Evolutionary conservation across 768 basidiomycete species (phyloP).

Genomic region (Trametes punicea): DNA sequence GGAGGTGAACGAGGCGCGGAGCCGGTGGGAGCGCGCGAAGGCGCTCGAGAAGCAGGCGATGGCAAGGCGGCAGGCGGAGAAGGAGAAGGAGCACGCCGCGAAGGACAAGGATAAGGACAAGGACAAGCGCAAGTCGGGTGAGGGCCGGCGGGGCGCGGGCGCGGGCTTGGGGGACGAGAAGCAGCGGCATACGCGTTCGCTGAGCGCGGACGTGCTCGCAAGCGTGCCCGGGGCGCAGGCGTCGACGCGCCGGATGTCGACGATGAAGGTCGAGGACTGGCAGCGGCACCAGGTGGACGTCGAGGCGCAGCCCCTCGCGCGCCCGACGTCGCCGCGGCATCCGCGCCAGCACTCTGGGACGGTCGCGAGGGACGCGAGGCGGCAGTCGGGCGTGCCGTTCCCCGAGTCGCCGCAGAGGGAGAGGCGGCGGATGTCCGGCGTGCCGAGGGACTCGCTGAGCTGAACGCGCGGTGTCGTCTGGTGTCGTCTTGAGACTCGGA

Average conservation of each 20-base stretch:
- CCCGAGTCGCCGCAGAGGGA: conserved; percentile 40
- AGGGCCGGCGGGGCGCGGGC: conserved; percentile 6
- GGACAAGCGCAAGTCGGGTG: conserved; percentile 19
- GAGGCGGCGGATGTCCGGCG: conserved; percentile 30
- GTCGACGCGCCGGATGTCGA: conserved; percentile 63
- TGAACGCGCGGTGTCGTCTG: conserved; percentile 12
- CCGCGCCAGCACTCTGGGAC: conserved; percentile 30
- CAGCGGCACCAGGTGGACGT: conserved; percentile 60
- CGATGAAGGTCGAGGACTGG: conserved; percentile 85
- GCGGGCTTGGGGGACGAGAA: too few species aligned
- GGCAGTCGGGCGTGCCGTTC: conserved; percentile 51
- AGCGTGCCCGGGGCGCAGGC: conserved; percentile 32
- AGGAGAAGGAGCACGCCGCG: conserved; percentile 47
- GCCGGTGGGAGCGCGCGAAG: conserved; percentile 80
- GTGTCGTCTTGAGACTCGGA: neutral
- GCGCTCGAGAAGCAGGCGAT: conserved; percentile 73
- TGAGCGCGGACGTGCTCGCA: conserved; percentile 63
- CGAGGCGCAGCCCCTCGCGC: conserved; percentile 14
- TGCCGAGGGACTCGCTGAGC: conserved; percentile 41
- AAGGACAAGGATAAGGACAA: conserved; percentile 36
- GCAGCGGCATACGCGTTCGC: conserved; percentile 36
- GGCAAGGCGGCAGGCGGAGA: conserved; percentile 68
- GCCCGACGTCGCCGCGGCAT: conserved; percentile 6
- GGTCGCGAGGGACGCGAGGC: conserved; percentile 36
- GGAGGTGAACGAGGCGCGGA: conserved; percentile 68